These are phyloP conservation scores for Asclepias syriaca DNA, from an alignment of 257 asterid species.

Conservation along the genomic window DNA sequence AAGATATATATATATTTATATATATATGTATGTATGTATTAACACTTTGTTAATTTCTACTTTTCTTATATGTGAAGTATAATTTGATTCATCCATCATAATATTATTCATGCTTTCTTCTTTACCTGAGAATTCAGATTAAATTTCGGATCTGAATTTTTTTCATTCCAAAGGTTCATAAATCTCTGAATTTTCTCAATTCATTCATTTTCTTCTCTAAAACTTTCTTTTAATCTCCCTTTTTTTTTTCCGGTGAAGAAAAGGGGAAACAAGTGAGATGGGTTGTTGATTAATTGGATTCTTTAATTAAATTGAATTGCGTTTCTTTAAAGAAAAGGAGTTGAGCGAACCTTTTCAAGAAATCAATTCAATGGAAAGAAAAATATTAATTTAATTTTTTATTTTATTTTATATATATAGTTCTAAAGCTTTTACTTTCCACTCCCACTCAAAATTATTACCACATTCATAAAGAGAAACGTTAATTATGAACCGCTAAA, in stretches of 20 bases:
- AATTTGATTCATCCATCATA: slow-evolving; percentile 8
- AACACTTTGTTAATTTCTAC: background rate
- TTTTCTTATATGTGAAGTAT: slow-evolving; percentile 13
- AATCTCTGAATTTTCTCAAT: no score
- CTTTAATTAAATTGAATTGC: no score
- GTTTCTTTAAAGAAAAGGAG: background rate
- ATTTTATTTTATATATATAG: no score
- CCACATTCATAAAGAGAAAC: no score
- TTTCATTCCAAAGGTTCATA: background rate
- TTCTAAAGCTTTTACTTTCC: no score
- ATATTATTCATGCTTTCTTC: no score
- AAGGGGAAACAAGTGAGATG: no score
- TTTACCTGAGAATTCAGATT: background rate
- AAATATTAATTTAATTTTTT: background rate
- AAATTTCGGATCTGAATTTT: slow-evolving; percentile 3
- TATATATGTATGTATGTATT: slow-evolving; percentile 6
- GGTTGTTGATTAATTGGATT: no score
- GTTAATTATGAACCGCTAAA: no score
- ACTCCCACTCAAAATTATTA: no score
- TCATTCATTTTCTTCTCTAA: background rate
- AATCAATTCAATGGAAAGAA: slow-evolving; percentile 15
- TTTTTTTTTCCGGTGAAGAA: no score
- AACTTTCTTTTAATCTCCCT: no score
- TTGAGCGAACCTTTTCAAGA: slow-evolving; percentile 21
- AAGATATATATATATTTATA: background rate